Conservation (phyloP, 1,139 yeast species). For the Lodderomyces pseudojiufengensis region DNA sequence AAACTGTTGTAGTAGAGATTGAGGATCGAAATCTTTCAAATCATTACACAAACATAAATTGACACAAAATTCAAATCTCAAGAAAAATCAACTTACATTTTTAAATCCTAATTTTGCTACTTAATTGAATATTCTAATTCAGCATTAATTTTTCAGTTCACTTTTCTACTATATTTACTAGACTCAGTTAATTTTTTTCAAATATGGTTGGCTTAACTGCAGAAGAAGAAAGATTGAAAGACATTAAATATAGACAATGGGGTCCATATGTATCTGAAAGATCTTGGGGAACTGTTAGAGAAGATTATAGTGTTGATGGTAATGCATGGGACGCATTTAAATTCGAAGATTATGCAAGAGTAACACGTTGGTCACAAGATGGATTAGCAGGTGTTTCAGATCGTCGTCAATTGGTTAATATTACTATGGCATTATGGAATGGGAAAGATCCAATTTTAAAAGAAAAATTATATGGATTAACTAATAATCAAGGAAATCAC, state of each 20-base stretch:
- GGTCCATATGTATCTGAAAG: conserved; percentile 91
- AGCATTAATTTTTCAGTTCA: too few relatives aligned
- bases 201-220: conserved; percentile 29
- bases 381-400: conserved; percentile 93
- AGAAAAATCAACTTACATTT: too few relatives aligned
- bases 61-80: too few relatives aligned
- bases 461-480: conserved; percentile 84
- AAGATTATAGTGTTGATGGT: conserved; percentile 83
- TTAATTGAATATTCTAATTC: background rate
- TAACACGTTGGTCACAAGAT: conserved; percentile 96
- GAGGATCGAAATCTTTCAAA: too few relatives aligned
- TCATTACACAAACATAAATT: too few relatives aligned
- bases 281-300: conserved; percentile 93
- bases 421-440: conserved; percentile 88
- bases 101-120: background rate
- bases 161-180: background rate
- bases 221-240: conserved; percentile 67
- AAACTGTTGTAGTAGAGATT: too few relatives aligned
- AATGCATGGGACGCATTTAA: conserved; percentile 94
- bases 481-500: conserved; percentile 92
- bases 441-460: conserved; percentile 83
- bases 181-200: background rate
- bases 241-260: conserved; percentile 81
- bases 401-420: conserved; percentile 73
- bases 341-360: conserved; percentile 82